Percentiles rank a stretch among this genome's conserved stretches.
These are phyloP conservation scores for Pseudomonodictys pantanalensis DNA, from an alignment of 495 filamentous ascomycete species.

Conservation along the genomic window DNA sequence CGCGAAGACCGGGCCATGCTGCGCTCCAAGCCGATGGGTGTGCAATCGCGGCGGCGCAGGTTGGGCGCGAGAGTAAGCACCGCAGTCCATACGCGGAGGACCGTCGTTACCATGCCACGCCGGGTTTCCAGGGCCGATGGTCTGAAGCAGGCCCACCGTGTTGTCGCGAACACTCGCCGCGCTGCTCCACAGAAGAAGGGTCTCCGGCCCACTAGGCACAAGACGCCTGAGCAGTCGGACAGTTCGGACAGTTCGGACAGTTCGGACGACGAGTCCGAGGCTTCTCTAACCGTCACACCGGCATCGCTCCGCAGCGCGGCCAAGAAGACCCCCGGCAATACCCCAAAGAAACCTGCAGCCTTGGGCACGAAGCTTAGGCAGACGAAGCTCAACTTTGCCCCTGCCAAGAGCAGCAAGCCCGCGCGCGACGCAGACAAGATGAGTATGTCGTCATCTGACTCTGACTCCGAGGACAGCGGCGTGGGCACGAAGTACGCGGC, in stretches of 20 bases:
- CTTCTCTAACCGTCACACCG: conserved; percentile 23
- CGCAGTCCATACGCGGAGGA: background rate
- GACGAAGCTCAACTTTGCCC: conserved; percentile 10
- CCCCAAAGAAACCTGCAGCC: background rate
- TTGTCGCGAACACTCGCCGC: too few relatives aligned
- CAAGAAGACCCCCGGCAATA: background rate
- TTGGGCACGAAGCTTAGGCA: conserved; percentile 5
- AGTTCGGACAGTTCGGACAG: too few relatives aligned
- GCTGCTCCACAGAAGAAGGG: conserved; percentile 1
- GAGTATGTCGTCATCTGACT: background rate
- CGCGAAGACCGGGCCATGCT: conserved; percentile 24
- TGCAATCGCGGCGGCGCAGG: conserved; percentile 8
- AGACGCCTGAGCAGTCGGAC: background rate
- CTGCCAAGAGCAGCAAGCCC: too few relatives aligned
- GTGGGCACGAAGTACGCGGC: background rate
- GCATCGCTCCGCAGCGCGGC: conserved; percentile 20
- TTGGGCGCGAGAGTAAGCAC: background rate
- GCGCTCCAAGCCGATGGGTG: conserved; percentile 16
- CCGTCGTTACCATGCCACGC: too few relatives aligned
- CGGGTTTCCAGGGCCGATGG: too few relatives aligned
- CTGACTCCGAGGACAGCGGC: background rate
- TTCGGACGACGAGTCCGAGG: conserved; percentile 7
- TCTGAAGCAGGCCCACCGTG: too few relatives aligned
- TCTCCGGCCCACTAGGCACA: background rate
- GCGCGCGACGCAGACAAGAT: background rate